Evolutionary conservation across 176 grass and related monocot genomes (phyloP), one percentile per base, ranked within the genome.

Genomic region (Musa itinerans): DNA sequence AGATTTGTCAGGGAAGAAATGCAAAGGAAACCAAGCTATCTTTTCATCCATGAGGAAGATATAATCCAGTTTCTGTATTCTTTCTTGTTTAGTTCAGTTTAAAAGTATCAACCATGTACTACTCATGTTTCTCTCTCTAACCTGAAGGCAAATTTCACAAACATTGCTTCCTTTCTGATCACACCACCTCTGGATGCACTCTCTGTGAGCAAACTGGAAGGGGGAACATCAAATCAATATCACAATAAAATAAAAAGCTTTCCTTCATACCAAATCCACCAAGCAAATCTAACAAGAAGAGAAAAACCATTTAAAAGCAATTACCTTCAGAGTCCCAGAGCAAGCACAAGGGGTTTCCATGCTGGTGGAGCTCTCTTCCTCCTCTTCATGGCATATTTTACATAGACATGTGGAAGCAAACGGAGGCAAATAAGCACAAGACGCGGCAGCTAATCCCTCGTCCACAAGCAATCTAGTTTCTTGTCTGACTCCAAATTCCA

Each of bases 71-170:
- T 43, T 6, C 34, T 6, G 4, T 6, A 43, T 43, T 43, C 34
- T 43, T 43, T 43, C 34, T 43, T 43, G 34, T 43, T 6, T 43
- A 0, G 34, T 43, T 43, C 34, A 0, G 34, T 5, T 43, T 43
- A 43, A 6, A 43, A 43, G 34, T 6, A 43, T 6, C 34, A 43
- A 43, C 34, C 34, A 43, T 43, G 34, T 43, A 43, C 34, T 43
- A 6, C 34, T 43, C 4, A 43, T 43, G 34, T 43, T 43, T 43
- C 34, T 43, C 34, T 43, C 34, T 43, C 34, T 43, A 43, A 98
- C 94, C 94, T 98, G 88, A 69, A 90, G 90, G 15, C 94, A 98
- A 84, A 98, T 93, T 78, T 98, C 94, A 22, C 90, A 98, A 72
- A 93, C 34, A n/a, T 72, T 98, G 88, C 86, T 87, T 63, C 94